phyloP scores from a whole-genome alignment of 352 stramenopile genomes.

The Globisporangium rhizosaccharum region DNA sequence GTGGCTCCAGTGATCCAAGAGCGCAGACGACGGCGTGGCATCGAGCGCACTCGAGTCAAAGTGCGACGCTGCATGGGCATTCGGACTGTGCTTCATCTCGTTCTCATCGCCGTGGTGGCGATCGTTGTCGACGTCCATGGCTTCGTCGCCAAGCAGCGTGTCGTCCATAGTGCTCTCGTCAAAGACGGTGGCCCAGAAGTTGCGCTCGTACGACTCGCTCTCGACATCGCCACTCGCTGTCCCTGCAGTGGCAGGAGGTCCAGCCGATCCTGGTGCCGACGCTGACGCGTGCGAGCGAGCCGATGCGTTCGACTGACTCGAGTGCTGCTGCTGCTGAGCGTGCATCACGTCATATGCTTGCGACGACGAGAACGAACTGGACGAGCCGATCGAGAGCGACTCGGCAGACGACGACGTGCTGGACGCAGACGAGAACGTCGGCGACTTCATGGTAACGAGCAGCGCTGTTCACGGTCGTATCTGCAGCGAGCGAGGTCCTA shows the following conservation, averaged over 20 bases:
- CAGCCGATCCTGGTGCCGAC: no score
- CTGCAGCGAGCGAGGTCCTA: no score
- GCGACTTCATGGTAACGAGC: slow-evolving; percentile 8
- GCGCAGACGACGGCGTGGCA: slow-evolving; percentile 12
- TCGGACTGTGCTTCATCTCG: slow-evolving; percentile 7
- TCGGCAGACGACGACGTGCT: slow-evolving; percentile 9
- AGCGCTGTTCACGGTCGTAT: not conserved
- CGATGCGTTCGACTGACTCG: not conserved
- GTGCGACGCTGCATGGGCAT: slow-evolving; percentile 3
- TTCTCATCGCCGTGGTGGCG: slow-evolving; percentile 5
- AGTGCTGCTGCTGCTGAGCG: not conserved
- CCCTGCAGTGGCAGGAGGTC: no score
- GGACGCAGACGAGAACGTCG: slow-evolving; percentile 12
- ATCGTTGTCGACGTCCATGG: slow-evolving; percentile 17
- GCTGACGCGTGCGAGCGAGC: not conserved
- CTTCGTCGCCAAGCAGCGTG: slow-evolving; percentile 23
- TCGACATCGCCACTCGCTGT: not conserved
- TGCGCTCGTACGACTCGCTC: slow-evolving; percentile 20
- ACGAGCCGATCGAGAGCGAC: slow-evolving; percentile 11
- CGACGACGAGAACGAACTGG: slow-evolving; percentile 9
- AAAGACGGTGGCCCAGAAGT: slow-evolving; percentile 31
- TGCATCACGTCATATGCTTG: not conserved
- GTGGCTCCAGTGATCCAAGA: slow-evolving; percentile 28
- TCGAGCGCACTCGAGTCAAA: slow-evolving; percentile 4
- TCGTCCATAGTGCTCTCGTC: slow-evolving; percentile 25